Evolutionary conservation across 768 basidiomycete species (phyloP), one percentile per base, ranked within the genome.

Genomic region (Tremella yokohamensis): DNA sequence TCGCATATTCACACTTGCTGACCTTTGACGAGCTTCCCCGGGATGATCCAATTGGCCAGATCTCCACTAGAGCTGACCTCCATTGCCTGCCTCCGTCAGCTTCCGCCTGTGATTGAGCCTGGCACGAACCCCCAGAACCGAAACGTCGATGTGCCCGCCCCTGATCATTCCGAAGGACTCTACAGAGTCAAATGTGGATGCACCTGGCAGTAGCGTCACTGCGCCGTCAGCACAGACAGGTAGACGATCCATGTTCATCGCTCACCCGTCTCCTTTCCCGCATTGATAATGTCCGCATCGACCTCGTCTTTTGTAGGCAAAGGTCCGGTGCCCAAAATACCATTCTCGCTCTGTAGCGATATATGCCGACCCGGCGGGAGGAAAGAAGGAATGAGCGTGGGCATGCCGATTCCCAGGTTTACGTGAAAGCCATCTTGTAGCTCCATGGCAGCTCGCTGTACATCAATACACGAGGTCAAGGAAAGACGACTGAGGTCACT

Each of bases 101-200:
- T 4, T 4, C 29, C 11, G 29, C 29, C 4, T 6, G 6, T 6
- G 4, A 6, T 11, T 11, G 29, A 11, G 29, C 4, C 6, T 34
- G 11, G 29, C 11, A 34, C 29, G 11, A 11, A 34, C 29, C 29
- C 93, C 93, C 49, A 97, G 84, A 71, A 97, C 93, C 7, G 91
- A 85, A 48, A 94, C 88, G 65, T 97, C 85, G 50, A 97, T 84
- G 77, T 97, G 93, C 4, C 93, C 93, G 45, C 93, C 93, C 53
- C 93, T 88, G 77, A 97, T 96, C 93, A 97, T 97, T 11, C 88
- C 88, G 70, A 97, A 97, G 2, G 90, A 92, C 78, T 96, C 92
- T 66, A 84, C 84, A 2, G 90, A 92, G 78, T 93, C 93, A 73
- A 97, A 97, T 8, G 91, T 79, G 3, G 92, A 87, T 25, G 91